Percentiles rank a stretch among this genome's conserved stretches.
phyloP scores from a whole-genome alignment of 164 flowering plant species.

The Magnolia sinica region DNA sequence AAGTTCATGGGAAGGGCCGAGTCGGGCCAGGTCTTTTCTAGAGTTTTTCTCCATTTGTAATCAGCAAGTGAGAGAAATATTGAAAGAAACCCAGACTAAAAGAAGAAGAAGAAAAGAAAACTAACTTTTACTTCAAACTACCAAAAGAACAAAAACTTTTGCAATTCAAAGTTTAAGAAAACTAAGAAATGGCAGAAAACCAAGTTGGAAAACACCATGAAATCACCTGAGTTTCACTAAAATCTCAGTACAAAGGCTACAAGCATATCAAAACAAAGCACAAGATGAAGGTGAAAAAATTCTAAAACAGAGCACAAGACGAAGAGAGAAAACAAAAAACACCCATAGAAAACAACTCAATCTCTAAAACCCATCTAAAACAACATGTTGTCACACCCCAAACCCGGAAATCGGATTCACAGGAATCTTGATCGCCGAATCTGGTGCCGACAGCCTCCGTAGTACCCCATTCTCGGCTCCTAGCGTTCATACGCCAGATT shows the following conservation, averaged over 20 bases:
- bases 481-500: no score
- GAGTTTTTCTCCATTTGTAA: conserved; percentile 40
- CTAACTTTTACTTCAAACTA: background rate
- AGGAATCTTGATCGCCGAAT: no score
- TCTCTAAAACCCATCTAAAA: background rate
- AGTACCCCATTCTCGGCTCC: no score
- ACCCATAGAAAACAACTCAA: background rate
- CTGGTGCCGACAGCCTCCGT: no score
- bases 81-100: conserved; percentile 1
- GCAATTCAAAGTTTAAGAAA: background rate
- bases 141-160: background rate
- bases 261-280: background rate
- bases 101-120: background rate
- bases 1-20: no score
- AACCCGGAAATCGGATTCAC: no score
- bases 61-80: background rate
- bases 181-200: background rate
- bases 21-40: conserved; percentile 21
- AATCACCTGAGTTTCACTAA: background rate
- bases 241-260: background rate
- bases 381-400: no score
- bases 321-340: background rate
- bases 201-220: background rate
- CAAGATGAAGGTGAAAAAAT: background rate
- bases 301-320: background rate